Base-by-base conservation (phyloP, 352 stramenopile species). In the Phytopythium delawarense region DNA sequence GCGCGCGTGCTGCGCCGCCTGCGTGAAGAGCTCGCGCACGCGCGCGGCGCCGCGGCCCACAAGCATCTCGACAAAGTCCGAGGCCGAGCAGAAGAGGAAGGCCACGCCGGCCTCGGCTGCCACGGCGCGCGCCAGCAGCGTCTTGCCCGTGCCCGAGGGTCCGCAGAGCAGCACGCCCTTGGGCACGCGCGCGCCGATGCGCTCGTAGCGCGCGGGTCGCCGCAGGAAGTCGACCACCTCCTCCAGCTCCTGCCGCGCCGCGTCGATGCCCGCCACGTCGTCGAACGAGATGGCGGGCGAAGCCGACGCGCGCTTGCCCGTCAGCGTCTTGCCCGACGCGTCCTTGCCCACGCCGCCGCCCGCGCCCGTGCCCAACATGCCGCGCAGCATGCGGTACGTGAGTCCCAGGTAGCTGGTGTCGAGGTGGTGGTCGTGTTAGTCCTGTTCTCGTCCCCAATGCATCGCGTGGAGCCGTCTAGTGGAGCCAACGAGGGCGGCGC, bases 41-140 rank as follows among this genome's bases (percentile, higher is more conserved):
- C 96, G 89, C 42, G 90, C 94, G 6, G 96, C 94, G 52, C 96
- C 96, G 54, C 97, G 84, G 57, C 96, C 96, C 7, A 98, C 96
- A 37, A 98, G 93, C 92, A 98, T 98, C 65, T 99, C 96, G 12
- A 98, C 92, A 76, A 99, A 99, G 66, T 99, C 94, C n/a, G 92
- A 98, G 44, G 92, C 96, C 34, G 92, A 98, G 64, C 94, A 97
- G 63, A 91, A 98, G 48, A 98, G 89, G 71, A 98, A 98, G 8
- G 94, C 89, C 4, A 98, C 94, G 48, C 89, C 88, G 2, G 96
- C 92, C 72, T 98, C 95, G 7, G 88, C 93, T 1, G 96, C 96
- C 7, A 98, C 89, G 21, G 94, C 94, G 63, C 83, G 62, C 66
- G 96, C 96, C 18, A 99, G 68, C 30, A 99, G 74, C 40, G 96